These are phyloP conservation scores for Tolypocladium tundrense DNA, from an alignment of 2,329 filamentous ascomycete species.

Conservation along the genomic window DNA sequence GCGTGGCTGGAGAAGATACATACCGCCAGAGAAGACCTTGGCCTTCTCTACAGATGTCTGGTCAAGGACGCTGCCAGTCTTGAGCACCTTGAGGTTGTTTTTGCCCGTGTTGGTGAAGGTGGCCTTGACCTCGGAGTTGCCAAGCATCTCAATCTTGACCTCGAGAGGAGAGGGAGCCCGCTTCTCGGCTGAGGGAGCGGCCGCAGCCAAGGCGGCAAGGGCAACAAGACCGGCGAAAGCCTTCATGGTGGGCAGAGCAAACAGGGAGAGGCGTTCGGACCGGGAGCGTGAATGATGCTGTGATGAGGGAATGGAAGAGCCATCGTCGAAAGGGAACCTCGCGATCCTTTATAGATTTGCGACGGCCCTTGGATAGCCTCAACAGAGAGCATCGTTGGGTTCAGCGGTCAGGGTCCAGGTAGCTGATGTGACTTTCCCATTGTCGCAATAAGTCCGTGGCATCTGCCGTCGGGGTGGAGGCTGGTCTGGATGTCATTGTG, in stretches of 20 bases:
- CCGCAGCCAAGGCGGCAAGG: slow-evolving; percentile 24
- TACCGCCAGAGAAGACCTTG: slow-evolving; percentile 35
- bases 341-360: not conserved
- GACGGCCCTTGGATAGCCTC: not conserved
- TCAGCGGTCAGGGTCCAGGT: not conserved
- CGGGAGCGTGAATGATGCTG: not conserved
- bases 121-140: slow-evolving; percentile 44
- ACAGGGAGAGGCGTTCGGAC: not conserved
- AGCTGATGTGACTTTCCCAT: not conserved
- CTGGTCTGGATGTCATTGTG: too few relatives aligned
- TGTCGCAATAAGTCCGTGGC: not conserved
- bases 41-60: slow-evolving; percentile 43
- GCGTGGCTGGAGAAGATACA: slow-evolving; percentile 9
- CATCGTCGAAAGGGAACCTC: not conserved
- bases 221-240: slow-evolving; percentile 23
- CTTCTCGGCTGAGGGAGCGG: slow-evolving; percentile 17
- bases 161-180: slow-evolving; percentile 30
- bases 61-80: slow-evolving; percentile 43
- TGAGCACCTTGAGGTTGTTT: slow-evolving; percentile 38
- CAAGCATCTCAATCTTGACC: slow-evolving; percentile 34
- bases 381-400: too few relatives aligned
- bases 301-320: not conserved
- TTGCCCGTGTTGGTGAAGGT: slow-evolving; percentile 42
- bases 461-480: too few relatives aligned
- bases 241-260: slow-evolving; percentile 23